Conservation (phyloP, 192 early-diverging fungal genomes). For the Podila horticola region DNA sequence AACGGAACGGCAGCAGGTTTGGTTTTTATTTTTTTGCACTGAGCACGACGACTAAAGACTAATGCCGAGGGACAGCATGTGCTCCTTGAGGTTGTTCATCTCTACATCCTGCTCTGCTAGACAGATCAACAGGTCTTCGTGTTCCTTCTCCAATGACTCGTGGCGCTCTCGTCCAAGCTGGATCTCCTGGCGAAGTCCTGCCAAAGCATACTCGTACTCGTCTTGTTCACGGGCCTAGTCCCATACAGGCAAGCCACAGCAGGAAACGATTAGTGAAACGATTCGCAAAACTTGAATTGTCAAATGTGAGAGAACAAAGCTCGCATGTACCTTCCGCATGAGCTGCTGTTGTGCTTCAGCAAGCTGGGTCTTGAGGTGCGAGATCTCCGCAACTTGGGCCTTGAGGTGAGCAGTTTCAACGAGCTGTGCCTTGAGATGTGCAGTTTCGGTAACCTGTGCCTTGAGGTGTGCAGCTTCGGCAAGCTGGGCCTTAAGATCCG, state of each 20-base stretch:
- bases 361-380: slow-evolving; percentile 19
- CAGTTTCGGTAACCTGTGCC: too few relatives aligned
- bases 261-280: too few relatives aligned
- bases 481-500: slow-evolving; percentile 19
- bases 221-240: slow-evolving; percentile 22
- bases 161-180: slow-evolving; percentile 24
- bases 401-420: too few relatives aligned
- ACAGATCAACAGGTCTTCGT: slow-evolving; percentile 87
- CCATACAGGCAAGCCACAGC: too few relatives aligned
- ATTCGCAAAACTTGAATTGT: too few relatives aligned
- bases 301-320: not conserved
- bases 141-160: slow-evolving; percentile 70
- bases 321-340: slow-evolving; percentile 10
- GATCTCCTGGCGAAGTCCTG: slow-evolving; percentile 4
- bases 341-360: slow-evolving; percentile 12
- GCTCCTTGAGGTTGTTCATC: slow-evolving; percentile 29
- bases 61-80: slow-evolving; percentile 13
- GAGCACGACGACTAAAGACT: not conserved
- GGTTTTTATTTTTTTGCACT: not conserved
- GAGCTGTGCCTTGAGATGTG: too few relatives aligned
- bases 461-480: not conserved
- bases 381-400: slow-evolving; percentile 16
- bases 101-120: slow-evolving; percentile 85
- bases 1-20: not conserved
- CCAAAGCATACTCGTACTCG: slow-evolving; percentile 18